phyloP scores from a whole-genome alignment of 495 filamentous ascomycete genomes.

The Talaromyces stipitatus region DNA sequence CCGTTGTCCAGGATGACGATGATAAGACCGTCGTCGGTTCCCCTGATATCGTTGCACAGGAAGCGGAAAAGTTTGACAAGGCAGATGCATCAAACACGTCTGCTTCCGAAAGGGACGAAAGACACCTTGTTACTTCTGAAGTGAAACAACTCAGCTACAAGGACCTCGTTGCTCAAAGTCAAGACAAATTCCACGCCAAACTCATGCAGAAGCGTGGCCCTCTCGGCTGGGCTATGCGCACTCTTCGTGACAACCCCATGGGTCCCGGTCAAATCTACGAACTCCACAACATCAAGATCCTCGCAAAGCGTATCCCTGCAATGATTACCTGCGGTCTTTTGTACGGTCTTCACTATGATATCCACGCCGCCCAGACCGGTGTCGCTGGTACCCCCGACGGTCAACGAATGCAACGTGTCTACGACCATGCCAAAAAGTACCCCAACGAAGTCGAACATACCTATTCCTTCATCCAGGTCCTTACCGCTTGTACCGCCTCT shows the following conservation, averaged over 20 bases:
- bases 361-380: conserved; percentile 60
- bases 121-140: conserved; percentile 33
- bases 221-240: conserved; percentile 66
- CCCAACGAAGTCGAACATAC: conserved; percentile 71
- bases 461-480: conserved; percentile 67
- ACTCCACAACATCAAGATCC: conserved; percentile 50
- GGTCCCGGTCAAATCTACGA: conserved; percentile 62
- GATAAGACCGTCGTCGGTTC: conserved; percentile 18
- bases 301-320: conserved; percentile 54
- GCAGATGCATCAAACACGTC: conserved; percentile 11
- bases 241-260: conserved; percentile 58
- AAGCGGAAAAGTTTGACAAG: conserved; percentile 13
- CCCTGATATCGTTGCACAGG: conserved; percentile 21
- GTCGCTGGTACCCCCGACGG: conserved; percentile 58
- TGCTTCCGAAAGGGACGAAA: conserved; percentile 31
- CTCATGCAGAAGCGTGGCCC: conserved; percentile 51
- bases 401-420: conserved; percentile 53
- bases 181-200: conserved; percentile 42
- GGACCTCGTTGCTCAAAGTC: conserved; percentile 43
- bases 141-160: conserved; percentile 42
- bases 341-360: conserved; percentile 67
- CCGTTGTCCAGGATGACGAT: conserved; percentile 41
- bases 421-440: conserved; percentile 53
- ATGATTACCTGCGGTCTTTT: conserved; percentile 45
- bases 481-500: conserved; percentile 67